A percentile compares a stretch with the other conserved stretches of the same genome.
These are phyloP conservation scores for Sporothrix protearum DNA, from an alignment of 2,329 filamentous ascomycete species.

Conservation along the genomic window DNA sequence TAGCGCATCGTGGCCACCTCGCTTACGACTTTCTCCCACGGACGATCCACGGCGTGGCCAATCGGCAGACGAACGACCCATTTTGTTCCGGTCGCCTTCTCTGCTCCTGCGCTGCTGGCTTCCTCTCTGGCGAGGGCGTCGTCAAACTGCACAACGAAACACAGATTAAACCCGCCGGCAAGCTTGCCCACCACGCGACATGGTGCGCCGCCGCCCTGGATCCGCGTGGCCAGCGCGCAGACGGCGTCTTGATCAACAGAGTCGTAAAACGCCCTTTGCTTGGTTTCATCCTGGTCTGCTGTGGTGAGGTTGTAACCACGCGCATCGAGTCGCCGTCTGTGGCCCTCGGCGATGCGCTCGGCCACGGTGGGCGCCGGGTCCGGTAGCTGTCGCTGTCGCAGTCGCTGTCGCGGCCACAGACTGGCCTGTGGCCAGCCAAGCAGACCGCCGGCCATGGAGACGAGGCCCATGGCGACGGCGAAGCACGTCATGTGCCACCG, in stretches of 20 bases:
- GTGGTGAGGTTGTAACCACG: constrained; percentile 6
- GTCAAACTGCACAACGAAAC: constrained; percentile 23
- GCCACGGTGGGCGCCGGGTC: neutral
- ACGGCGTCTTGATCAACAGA: constrained; percentile 20
- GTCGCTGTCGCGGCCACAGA: too few species aligned
- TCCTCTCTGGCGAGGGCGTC: neutral
- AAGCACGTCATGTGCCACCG: neutral
- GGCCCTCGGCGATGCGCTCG: neutral
- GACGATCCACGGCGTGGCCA: constrained; percentile 27
- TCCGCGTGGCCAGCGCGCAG: constrained; percentile 17
- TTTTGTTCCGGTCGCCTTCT: constrained; percentile 1
- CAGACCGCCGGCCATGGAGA: neutral
- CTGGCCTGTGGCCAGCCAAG: neutral
- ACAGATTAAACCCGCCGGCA: constrained; percentile 19
- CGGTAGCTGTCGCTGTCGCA: neutral
- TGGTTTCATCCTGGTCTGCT: constrained; percentile 9
- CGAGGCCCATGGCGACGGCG: neutral
- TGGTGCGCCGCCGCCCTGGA: neutral
- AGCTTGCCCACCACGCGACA: constrained; percentile 8
- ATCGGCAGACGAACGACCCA: constrained; percentile 33
- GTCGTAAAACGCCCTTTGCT: neutral
- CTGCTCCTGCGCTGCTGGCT: too few species aligned
- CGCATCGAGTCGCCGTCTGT: constrained; percentile 2
- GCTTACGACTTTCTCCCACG: constrained; percentile 32
- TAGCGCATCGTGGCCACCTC: constrained; percentile 31